These are phyloP conservation scores for Podospora comata DNA, from an alignment of 495 filamentous ascomycete genomes.

Conservation along the genomic window DNA sequence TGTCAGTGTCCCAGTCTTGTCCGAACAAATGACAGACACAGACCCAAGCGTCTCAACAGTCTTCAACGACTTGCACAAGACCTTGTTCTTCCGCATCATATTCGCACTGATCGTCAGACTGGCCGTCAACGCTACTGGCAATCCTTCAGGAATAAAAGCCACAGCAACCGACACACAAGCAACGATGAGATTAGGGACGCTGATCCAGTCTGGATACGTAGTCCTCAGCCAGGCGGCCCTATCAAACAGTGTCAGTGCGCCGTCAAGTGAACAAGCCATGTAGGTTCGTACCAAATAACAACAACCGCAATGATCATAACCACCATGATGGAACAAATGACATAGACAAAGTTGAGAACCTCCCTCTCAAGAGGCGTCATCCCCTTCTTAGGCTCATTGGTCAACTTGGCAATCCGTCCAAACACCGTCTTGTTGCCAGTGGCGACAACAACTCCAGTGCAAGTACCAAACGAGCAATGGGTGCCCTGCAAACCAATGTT, in stretches of 20 bases:
- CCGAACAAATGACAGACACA: constrained; percentile 64
- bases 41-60: constrained; percentile 68
- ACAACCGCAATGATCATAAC: constrained; percentile 55
- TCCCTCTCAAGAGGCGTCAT: constrained; percentile 66
- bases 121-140: constrained; percentile 65
- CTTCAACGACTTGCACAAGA: constrained; percentile 63
- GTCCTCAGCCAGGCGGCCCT: constrained; percentile 64
- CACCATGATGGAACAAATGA: constrained; percentile 59
- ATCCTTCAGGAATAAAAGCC: constrained; percentile 70
- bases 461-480: constrained; percentile 62
- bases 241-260: neutral
- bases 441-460: constrained; percentile 59
- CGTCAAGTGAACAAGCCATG: neutral
- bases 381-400: constrained; percentile 57
- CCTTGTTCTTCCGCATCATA: constrained; percentile 60
- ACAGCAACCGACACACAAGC: constrained; percentile 65
- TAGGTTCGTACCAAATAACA: constrained; percentile 50
- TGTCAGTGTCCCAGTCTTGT: constrained; percentile 69
- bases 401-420: constrained; percentile 66
- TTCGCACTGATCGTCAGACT: constrained; percentile 55
- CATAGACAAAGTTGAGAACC: constrained; percentile 61
- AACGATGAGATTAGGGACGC: constrained; percentile 63
- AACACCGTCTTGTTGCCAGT: constrained; percentile 60
- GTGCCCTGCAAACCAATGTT: constrained; percentile 74
- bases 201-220: constrained; percentile 61